Conservation (phyloP, 768 basidiomycete genomes). For the Mycena galopus region DNA sequence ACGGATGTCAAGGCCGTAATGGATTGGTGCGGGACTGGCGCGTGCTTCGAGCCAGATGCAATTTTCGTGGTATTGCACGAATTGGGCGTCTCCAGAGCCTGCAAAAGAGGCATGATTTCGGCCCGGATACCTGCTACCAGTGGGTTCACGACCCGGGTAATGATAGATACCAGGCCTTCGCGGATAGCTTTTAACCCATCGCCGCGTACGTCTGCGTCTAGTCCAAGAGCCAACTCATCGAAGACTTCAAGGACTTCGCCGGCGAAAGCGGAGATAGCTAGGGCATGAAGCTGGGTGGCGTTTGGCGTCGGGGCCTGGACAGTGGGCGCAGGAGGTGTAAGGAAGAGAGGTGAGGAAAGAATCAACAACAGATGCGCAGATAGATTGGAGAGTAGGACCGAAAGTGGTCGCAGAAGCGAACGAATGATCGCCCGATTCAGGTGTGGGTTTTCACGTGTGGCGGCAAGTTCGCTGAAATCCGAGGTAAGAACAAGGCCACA, state of each 20-base stretch:
- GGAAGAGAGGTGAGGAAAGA: slow-evolving; percentile 74
- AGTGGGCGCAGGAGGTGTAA: slow-evolving; percentile 62
- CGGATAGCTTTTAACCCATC: slow-evolving; percentile 79
- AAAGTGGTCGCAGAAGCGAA: slow-evolving; percentile 80
- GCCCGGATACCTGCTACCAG: slow-evolving; percentile 71
- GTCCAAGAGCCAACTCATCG: slow-evolving; percentile 73
- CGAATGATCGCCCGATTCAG: slow-evolving; percentile 79
- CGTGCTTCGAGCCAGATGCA: slow-evolving; percentile 46
- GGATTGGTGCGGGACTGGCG: slow-evolving; percentile 65
- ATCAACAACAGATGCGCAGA: slow-evolving; percentile 77
- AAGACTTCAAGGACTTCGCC: slow-evolving; percentile 81
- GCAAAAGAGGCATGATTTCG: slow-evolving; percentile 72
- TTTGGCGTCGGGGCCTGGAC: slow-evolving; percentile 67
- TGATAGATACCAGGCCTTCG: slow-evolving; percentile 77
- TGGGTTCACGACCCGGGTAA: slow-evolving; percentile 76
- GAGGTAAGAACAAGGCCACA: slow-evolving; percentile 33
- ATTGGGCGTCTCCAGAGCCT: slow-evolving; percentile 68
- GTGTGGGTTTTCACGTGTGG: slow-evolving; percentile 72
- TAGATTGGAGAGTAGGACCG: slow-evolving; percentile 78
- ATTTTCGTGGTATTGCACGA: slow-evolving; percentile 45
- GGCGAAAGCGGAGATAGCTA: slow-evolving; percentile 76
- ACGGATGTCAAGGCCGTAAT: slow-evolving; percentile 68
- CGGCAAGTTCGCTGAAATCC: slow-evolving; percentile 72
- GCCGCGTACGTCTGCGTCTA: slow-evolving; percentile 70
- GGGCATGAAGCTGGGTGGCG: slow-evolving; percentile 77